phyloP scores from a whole-genome alignment of 108 stramenopile species.

The Aurantiochytrium sp. region DNA sequence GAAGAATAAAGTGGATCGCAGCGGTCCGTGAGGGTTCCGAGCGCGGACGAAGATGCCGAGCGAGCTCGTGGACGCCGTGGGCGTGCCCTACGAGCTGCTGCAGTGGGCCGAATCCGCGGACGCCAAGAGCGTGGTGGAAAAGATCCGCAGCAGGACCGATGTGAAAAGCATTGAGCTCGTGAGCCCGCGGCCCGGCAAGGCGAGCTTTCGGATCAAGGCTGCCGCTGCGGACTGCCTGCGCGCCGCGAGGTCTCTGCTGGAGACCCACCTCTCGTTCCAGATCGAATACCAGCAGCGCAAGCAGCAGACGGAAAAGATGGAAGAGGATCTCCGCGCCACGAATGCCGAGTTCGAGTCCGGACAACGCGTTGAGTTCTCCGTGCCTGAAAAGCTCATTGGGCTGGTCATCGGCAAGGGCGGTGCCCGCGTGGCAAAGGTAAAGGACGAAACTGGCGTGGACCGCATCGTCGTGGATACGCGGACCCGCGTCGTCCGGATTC shows the following conservation, averaged over 20 bases:
- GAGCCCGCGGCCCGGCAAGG: not conserved
- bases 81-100: constrained; percentile 13
- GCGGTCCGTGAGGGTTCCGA: no score
- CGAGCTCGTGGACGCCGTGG: not conserved
- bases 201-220: not conserved
- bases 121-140: not conserved
- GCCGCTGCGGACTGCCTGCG: not conserved
- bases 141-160: not conserved
- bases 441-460: constrained; percentile 26
- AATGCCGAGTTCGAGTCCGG: not conserved
- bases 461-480: not conserved
- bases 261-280: not conserved
- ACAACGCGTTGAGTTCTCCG: not conserved
- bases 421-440: not conserved
- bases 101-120: constrained; percentile 8
- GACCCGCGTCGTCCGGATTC: not conserved
- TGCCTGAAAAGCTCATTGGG: not conserved
- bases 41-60: no score
- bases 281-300: not conserved
- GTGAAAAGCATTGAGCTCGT: not conserved
- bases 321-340: not conserved
- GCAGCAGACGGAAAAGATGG: constrained; percentile 23
- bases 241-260: not conserved
- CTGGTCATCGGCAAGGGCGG: not conserved
- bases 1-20: no score